Evolutionary conservation across 2,329 filamentous ascomycete species (phyloP).

Genomic region (Pseudofabraea citricarpa): DNA sequence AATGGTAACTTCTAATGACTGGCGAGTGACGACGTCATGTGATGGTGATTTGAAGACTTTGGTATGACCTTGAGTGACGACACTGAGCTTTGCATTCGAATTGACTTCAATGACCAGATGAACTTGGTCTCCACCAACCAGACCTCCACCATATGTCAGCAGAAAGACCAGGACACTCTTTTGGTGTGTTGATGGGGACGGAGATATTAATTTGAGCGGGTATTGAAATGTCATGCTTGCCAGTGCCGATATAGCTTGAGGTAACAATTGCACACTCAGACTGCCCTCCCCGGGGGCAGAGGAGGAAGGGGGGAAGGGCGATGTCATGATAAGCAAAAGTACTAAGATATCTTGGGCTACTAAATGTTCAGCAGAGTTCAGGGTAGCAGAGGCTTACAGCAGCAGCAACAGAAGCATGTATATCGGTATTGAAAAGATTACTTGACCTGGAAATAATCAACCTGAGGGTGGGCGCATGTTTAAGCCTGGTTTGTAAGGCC

Average conservation of each 20-base stretch:
- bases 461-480: too few relatives aligned
- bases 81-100: slow-evolving; percentile 58
- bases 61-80: slow-evolving; percentile 75
- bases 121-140: slow-evolving; percentile 83
- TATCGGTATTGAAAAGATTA: too few relatives aligned
- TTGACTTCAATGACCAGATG: slow-evolving; percentile 64
- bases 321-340: slow-evolving; percentile 21
- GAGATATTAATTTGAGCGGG: slow-evolving; percentile 87
- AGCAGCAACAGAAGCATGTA: too few relatives aligned
- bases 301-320: slow-evolving; percentile 53
- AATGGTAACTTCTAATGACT: slow-evolving; percentile 49
- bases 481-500: too few relatives aligned
- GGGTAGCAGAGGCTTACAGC: too few relatives aligned
- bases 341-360: too few relatives aligned
- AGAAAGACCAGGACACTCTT: slow-evolving; percentile 78
- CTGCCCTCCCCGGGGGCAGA: slow-evolving; percentile 73
- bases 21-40: slow-evolving; percentile 50
- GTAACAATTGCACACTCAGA: slow-evolving; percentile 68
- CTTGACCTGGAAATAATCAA: too few relatives aligned
- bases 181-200: slow-evolving; percentile 58
- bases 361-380: too few relatives aligned
- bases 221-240: slow-evolving; percentile 83
- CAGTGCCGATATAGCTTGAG: slow-evolving; percentile 66
- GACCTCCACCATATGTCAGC: slow-evolving; percentile 88
- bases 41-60: slow-evolving; percentile 85